phyloP scores from a whole-genome alignment of 306 rosid species.

The Herpetospermum pedunculosum region DNA sequence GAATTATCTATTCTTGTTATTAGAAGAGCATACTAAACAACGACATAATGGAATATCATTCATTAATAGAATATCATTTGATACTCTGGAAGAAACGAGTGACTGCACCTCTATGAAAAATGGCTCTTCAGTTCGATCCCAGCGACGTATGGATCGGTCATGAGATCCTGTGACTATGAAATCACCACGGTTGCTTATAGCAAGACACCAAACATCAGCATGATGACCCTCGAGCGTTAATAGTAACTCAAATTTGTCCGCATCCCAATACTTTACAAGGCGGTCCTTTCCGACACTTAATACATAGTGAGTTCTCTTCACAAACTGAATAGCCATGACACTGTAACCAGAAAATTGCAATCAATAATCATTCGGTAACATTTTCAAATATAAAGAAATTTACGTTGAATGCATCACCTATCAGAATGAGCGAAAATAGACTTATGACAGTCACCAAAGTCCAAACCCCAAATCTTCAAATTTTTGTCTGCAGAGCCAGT shows the following conservation, averaged over 20 bases:
- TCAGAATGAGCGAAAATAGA: constrained; percentile 87
- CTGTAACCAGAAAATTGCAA: constrained; percentile 33
- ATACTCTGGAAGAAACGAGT: constrained; percentile 9
- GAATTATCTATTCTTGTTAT: neutral
- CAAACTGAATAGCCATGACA: constrained; percentile 81
- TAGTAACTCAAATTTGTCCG: constrained; percentile 85
- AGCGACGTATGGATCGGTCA: constrained; percentile 89
- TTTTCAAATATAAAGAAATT: neutral
- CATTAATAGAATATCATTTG: neutral
- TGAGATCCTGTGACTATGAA: constrained; percentile 86
- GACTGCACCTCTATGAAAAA: constrained; percentile 79
- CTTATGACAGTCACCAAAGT: constrained; percentile 93
- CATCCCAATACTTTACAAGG: constrained; percentile 85
- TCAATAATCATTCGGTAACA: neutral
- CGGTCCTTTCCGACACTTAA: constrained; percentile 90
- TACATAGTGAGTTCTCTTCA: constrained; percentile 71
- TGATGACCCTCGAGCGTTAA: constrained; percentile 95
- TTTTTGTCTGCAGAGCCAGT: constrained; percentile 97
- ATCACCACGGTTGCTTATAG: constrained; percentile 82
- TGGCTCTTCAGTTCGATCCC: constrained; percentile 98
- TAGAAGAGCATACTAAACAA: neutral
- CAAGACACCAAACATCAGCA: constrained; percentile 87
- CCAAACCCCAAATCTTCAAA: constrained; percentile 95
- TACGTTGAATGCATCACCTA: constrained; percentile 35
- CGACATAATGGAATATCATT: neutral